A percentile compares a stretch with the other conserved stretches of the same genome.
Conservation (phyloP, 2,329 filamentous ascomycete genomes). For the Pyricularia sp. region DNA sequence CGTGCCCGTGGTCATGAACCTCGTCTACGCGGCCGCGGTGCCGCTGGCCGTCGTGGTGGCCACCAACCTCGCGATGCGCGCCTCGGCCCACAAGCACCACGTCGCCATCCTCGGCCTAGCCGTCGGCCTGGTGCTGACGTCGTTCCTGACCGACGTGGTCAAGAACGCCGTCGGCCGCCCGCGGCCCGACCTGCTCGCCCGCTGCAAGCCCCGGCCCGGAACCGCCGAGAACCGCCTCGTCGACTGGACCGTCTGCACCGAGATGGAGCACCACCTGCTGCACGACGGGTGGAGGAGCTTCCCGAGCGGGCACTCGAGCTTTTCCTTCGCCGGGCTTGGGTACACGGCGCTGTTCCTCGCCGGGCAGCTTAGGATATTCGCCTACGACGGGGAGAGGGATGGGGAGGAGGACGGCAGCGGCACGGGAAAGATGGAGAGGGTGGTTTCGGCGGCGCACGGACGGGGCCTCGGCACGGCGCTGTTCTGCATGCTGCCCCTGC, state of each 20-base stretch:
- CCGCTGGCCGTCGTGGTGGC: constrained; percentile 59
- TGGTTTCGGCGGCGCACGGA: constrained; percentile 14
- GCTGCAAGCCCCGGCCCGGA: constrained; percentile 60
- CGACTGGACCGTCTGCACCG: constrained; percentile 62
- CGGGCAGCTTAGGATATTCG: constrained; percentile 52
- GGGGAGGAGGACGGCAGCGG: constrained; percentile 20
- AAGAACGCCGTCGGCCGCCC: constrained; percentile 79
- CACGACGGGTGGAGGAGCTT: constrained; percentile 83
- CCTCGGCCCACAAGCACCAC: constrained; percentile 70
- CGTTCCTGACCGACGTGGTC: constrained; percentile 79
- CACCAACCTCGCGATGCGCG: constrained; percentile 53
- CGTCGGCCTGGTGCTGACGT: constrained; percentile 66
- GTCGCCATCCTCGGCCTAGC: constrained; percentile 74
- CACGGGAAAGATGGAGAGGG: neutral
- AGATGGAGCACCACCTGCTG: constrained; percentile 56
- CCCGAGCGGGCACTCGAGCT: constrained; percentile 71
- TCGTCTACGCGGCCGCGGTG: constrained; percentile 67
- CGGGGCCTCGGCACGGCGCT: constrained; percentile 45
- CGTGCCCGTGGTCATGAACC: constrained; percentile 69
- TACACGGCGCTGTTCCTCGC: constrained; percentile 64
- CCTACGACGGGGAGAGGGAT: constrained; percentile 14
- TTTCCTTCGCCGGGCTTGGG: constrained; percentile 69
- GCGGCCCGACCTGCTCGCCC: constrained; percentile 48
- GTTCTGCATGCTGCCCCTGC: constrained; percentile 46
- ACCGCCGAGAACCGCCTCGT: constrained; percentile 45